Evolutionary conservation across 1,284 basidiomycete species (phyloP), one percentile per base, ranked within the genome.

Genomic region (Moniliella sp.): DNA sequence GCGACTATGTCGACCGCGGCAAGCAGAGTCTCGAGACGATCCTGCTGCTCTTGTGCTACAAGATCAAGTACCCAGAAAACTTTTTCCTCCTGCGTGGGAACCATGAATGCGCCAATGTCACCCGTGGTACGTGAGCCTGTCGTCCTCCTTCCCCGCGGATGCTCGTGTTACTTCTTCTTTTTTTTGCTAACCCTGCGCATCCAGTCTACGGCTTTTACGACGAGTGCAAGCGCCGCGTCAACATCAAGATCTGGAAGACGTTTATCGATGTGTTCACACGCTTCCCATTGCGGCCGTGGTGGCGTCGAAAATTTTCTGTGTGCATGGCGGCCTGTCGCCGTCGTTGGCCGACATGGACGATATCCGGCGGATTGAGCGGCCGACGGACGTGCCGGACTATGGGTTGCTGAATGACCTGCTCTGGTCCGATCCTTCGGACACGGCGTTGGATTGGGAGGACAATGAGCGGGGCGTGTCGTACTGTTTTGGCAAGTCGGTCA

Each of bases 211-310:
- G 88, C 25, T 99, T 99, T 66, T 99, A 99, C 64, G 88, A 97
- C 66, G 88, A 99, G 66, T 99, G 91, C 71, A 99, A 99, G 67
- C 76, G 91, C 56, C 74, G 91, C 48, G 88, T 83, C 69, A 94
- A 93, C 64, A 88, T 97, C 71, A 97, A 97, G 68, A 86, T 83
- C 25, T 99, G 91, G 91, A 97, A 94, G 67, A 86, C 84, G 9
- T 97, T 99, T 62, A 83, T 94, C 62, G 91, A 99, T 64, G 88
- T 94, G 27, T 99, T 99, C 97, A 99, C 65, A 84, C 83, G 50
- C 71, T 99, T 8, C 91, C 91, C 28, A 97, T 99, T 52, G 86
- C 91, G 25, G 86, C 91, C 21, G 81, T 99, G 47, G 88, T 99
- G 32, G 91, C 88, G 8, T 86, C 82, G 49, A 99, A 99, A 68